Base-by-base conservation (phyloP, 164 flowering plant species). In the Sextonia rubra region DNA sequence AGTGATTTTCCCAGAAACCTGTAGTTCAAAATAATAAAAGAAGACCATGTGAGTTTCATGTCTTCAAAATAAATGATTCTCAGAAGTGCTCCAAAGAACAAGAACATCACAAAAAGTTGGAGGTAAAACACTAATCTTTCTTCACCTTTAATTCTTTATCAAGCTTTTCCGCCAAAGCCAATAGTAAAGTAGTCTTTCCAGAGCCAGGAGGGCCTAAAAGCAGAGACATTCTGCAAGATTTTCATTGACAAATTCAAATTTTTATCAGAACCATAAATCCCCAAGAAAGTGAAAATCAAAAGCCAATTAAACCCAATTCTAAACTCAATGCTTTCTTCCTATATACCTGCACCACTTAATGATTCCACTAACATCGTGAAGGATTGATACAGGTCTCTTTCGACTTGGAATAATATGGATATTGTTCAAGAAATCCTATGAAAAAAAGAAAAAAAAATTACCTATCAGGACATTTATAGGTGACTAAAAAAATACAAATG, bases 1-100 rank as follows among this genome's bases (percentile, higher is more conserved):
- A 61, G 86, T 89, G n/a, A 89, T 83, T 63, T 63, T 81, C 23
- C 91, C 91, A 1, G 89, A 84, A 44, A 79, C 76, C 93, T 87
- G 69, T 48, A 27, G 20, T 64, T 61, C 15, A 23, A 65, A 29
- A 37, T 97, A 37, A 37, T 52, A 52, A 15, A 15, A 12, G 89
- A 30, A 27, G 65, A 11, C 60, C 48, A 58, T 7, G 23, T 37
- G 4, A n/a, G 5, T 4, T 65, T 62, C 14, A 66, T 71, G 4
- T 49, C 18, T 24, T 17, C 47, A 29, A 47, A 63, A 72, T 37
- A 37, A 37, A 37, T 37, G 44, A 27, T 4, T 12, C 22, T 47
- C 64, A 29, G n/a, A 17, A 56, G 1, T 17, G 20, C 20, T 20
- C 20, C 73, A 47, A 60, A 25, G 4, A 12, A 17, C 37, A 12